Evolutionary conservation across 495 filamentous ascomycete genomes (phyloP).

Genomic region (Penicillium manginii): DNA sequence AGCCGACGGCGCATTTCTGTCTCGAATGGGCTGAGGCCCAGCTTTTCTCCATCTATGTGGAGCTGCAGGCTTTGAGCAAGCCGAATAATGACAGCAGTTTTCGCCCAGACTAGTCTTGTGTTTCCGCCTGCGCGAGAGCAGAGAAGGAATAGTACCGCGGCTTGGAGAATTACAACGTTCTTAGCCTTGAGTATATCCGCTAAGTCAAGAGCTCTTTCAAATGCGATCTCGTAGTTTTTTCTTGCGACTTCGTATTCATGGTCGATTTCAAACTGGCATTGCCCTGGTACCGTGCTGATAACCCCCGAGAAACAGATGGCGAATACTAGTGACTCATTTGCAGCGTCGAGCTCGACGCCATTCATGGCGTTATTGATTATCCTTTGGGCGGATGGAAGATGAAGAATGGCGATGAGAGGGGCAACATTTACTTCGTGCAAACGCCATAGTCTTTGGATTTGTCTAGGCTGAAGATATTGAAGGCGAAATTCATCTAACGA

Average conservation of each 20-base stretch:
- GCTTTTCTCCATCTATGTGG: conserved; percentile 69
- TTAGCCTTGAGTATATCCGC: conserved; percentile 68
- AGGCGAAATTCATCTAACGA: background rate
- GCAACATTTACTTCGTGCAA: conserved; percentile 66
- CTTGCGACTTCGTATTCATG: conserved; percentile 40
- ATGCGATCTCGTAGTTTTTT: conserved; percentile 63
- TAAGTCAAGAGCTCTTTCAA: conserved; percentile 68
- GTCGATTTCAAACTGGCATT: conserved; percentile 21
- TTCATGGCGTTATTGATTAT: conserved; percentile 32
- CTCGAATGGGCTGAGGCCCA: conserved; percentile 65
- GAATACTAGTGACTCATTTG: conserved; percentile 66
- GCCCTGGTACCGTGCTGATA: conserved; percentile 56
- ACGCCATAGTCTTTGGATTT: conserved; percentile 64
- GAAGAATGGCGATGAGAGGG: conserved; percentile 63
- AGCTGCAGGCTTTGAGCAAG: conserved; percentile 74
- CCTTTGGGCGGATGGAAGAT: conserved; percentile 55
- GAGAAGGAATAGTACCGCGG: conserved; percentile 68
- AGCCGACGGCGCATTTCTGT: conserved; percentile 75
- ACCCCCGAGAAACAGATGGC: conserved; percentile 72
- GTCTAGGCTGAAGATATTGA: conserved; percentile 8
- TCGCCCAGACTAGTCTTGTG: conserved; percentile 58
- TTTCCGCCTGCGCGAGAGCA: conserved; percentile 59
- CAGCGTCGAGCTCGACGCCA: conserved; percentile 47
- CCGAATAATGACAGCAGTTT: conserved; percentile 66
- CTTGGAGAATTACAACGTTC: conserved; percentile 67